Percentiles rank a stretch among this genome's conserved stretches.
These are phyloP conservation scores for Bathelium albidoporum DNA, from an alignment of 495 filamentous ascomycete genomes.

Conservation along the genomic window DNA sequence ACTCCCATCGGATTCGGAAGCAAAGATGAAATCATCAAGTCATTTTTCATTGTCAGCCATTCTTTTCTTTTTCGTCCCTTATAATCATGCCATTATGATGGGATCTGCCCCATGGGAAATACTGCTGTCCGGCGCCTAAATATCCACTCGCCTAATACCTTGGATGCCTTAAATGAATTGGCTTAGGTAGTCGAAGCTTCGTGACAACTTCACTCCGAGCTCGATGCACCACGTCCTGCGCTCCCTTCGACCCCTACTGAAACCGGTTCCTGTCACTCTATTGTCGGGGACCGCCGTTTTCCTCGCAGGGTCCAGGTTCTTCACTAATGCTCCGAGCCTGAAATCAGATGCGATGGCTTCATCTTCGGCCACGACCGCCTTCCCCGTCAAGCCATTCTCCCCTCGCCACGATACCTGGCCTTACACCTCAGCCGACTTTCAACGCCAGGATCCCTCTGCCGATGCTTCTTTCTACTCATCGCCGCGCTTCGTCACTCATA, in stretches of 20 bases:
- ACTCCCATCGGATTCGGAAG: too few relatives aligned
- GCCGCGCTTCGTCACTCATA: conserved; percentile 39
- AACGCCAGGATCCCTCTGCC: conserved; percentile 26
- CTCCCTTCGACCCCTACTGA: neutral
- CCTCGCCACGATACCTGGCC: conserved; percentile 25
- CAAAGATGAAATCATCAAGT: neutral
- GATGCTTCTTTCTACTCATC: conserved; percentile 34
- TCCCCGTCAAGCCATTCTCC: conserved; percentile 21
- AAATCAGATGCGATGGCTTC: neutral
- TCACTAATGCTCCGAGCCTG: neutral
- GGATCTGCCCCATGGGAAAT: neutral
- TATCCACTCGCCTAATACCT: neutral
- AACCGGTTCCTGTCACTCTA: neutral
- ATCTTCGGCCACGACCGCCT: neutral
- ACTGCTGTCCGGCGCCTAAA: neutral
- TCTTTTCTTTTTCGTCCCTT: too few relatives aligned
- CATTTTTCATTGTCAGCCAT: neutral
- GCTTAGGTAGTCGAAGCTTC: too few relatives aligned
- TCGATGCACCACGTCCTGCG: neutral
- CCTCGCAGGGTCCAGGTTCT: neutral
- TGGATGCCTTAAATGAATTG: too few relatives aligned
- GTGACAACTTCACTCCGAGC: neutral
- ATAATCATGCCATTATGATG: neutral
- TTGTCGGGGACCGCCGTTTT: neutral
- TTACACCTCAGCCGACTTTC: conserved; percentile 29